phyloP scores from a whole-genome alignment of 2,329 filamentous ascomycete species.

The Sporothrix variecibatus region DNA sequence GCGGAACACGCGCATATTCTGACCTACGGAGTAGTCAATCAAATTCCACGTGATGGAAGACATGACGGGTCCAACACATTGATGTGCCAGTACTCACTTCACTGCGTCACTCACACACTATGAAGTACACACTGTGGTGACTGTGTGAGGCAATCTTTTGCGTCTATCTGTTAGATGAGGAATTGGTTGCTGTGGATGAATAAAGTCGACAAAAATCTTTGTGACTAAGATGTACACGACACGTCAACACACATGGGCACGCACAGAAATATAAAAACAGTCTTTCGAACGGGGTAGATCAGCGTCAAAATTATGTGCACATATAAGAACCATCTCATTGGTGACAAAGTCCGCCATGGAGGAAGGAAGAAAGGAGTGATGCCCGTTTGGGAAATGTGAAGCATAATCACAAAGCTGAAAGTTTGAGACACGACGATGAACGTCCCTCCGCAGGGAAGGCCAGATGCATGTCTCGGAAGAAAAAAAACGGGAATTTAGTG shows the following conservation, averaged over 20 bases:
- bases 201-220: background rate
- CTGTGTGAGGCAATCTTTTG: background rate
- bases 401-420: background rate
- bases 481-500: background rate
- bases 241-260: background rate
- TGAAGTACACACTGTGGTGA: background rate
- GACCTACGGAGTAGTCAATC: background rate
- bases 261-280: background rate
- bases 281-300: no score
- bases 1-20: background rate
- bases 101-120: background rate
- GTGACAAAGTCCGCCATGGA: background rate
- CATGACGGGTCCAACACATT: background rate
- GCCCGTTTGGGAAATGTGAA: background rate
- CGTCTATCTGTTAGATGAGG: background rate
- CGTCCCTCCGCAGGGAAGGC: background rate
- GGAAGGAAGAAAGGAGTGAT: background rate
- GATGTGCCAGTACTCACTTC: background rate
- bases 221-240: background rate
- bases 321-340: background rate
- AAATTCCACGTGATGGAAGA: background rate
- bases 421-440: background rate
- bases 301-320: background rate
- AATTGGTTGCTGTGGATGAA: background rate
- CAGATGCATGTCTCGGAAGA: slow-evolving; percentile 9